phyloP scores from a whole-genome alignment of 2,329 filamentous ascomycete species.

The Balansia obtecta region DNA sequence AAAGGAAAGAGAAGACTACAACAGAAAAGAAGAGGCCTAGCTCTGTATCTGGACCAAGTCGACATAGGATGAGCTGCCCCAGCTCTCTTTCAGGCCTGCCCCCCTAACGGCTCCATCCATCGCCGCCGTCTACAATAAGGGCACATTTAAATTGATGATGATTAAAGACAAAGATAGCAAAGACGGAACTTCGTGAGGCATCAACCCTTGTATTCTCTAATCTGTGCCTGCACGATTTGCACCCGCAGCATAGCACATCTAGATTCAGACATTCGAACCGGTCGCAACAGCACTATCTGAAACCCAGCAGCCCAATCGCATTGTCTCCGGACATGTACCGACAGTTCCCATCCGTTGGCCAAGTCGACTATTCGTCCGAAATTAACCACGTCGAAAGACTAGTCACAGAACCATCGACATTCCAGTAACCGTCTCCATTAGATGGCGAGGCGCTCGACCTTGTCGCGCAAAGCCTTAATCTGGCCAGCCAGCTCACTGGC shows the following conservation, averaged over 20 bases:
- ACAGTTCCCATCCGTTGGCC: background rate
- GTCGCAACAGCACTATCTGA: background rate
- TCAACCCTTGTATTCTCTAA: background rate
- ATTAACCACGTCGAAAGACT: background rate
- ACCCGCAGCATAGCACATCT: background rate
- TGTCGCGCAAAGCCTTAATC: conserved; percentile 82
- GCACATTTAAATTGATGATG: background rate
- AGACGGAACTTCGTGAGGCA: background rate
- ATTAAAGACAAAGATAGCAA: background rate
- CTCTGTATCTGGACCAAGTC: too few relatives aligned
- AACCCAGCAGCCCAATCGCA: background rate
- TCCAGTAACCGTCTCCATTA: conserved; percentile 34
- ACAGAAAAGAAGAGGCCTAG: too few relatives aligned
- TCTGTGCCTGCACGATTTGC: background rate
- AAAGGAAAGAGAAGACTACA: too few relatives aligned
- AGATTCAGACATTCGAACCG: background rate
- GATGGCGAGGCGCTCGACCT: conserved; percentile 92
- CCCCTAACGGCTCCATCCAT: too few relatives aligned
- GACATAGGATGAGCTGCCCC: too few relatives aligned
- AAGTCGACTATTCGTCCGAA: background rate
- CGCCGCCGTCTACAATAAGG: too few relatives aligned
- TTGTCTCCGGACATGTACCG: background rate
- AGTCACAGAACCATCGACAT: background rate
- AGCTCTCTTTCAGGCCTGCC: too few relatives aligned
- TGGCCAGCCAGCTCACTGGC: conserved; percentile 75